Evolutionary conservation across 2,329 filamentous ascomycete species (phyloP).

Genomic region (Acarospora socialis): DNA sequence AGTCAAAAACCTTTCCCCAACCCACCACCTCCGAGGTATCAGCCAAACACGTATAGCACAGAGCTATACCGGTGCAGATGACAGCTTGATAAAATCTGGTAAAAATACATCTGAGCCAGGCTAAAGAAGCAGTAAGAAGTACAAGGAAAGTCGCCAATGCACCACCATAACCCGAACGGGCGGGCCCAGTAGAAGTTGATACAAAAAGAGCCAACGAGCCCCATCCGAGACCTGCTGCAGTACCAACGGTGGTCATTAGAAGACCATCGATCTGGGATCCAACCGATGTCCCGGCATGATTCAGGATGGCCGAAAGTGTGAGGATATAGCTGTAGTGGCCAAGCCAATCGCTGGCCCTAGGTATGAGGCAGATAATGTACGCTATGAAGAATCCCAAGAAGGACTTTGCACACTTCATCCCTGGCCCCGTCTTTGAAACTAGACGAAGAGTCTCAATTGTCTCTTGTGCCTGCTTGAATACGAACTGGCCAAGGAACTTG

Average conservation of each 20-base stretch:
- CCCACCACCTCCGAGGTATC: conserved; percentile 32
- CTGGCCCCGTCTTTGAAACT: conserved; percentile 36
- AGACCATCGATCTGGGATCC: conserved; percentile 45
- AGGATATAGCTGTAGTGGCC: conserved; percentile 43
- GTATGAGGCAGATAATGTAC: conserved; percentile 42
- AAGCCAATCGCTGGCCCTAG: conserved; percentile 34
- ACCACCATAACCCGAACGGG: conserved; percentile 37
- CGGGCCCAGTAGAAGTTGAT: conserved; percentile 35
- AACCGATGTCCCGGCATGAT: conserved; percentile 42
- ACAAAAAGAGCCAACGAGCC: conserved; percentile 40
- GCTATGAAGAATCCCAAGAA: conserved; percentile 44
- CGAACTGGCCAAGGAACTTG: conserved; percentile 32
- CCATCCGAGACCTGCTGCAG: conserved; percentile 40
- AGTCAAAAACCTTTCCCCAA: conserved; percentile 39
- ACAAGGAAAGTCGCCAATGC: conserved; percentile 42
- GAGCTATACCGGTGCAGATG: conserved; percentile 41
- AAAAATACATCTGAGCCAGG: conserved; percentile 41
- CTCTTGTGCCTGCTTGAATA: conserved; percentile 35
- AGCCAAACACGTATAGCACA: conserved; percentile 39
- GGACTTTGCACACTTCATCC: conserved; percentile 38
- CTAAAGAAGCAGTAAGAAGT: conserved; percentile 37
- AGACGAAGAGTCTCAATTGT: conserved; percentile 27
- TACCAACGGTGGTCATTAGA: conserved; percentile 39
- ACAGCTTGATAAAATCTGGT: conserved; percentile 42
- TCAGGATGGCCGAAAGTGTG: conserved; percentile 42